Evolutionary conservation across 495 filamentous ascomycete species (phyloP).

Genomic region (Peziza echinospora): DNA sequence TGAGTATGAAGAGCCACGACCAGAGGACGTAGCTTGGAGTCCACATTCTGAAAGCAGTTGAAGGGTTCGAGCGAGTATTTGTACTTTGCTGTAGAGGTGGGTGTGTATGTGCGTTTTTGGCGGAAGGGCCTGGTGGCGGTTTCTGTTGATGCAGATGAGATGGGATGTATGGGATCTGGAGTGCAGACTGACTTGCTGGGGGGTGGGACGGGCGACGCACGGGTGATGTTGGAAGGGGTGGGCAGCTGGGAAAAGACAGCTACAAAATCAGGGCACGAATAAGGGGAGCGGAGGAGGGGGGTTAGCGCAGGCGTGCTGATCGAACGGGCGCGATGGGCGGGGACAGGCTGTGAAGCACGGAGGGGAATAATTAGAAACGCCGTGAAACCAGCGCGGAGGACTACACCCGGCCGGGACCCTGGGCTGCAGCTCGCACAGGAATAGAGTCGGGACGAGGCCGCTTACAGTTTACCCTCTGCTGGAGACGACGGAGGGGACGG

Average conservation of each 20-base stretch:
- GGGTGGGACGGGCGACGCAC: not conserved
- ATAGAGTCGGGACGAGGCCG: too few species aligned
- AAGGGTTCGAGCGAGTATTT: not conserved
- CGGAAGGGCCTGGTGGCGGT: too few species aligned
- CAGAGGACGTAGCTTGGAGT: constrained; percentile 46
- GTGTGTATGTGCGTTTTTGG: too few species aligned
- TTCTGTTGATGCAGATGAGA: too few species aligned
- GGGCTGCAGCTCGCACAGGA: too few species aligned
- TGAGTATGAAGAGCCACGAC: constrained; percentile 38
- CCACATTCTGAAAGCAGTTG: not conserved
- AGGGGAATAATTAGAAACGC: not conserved
- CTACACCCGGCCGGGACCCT: too few species aligned
- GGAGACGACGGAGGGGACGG: too few species aligned
- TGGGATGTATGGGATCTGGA: not conserved
- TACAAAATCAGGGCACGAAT: too few species aligned
- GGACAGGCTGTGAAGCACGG: not conserved
- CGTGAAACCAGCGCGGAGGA: too few species aligned
- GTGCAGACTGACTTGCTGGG: not conserved
- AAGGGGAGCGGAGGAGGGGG: too few species aligned
- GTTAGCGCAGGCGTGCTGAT: not conserved
- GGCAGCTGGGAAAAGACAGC: not conserved
- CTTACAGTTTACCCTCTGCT: too few species aligned
- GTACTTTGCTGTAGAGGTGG: not conserved
- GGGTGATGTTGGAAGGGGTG: not conserved
- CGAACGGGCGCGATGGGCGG: not conserved